A percentile compares a stretch with the other conserved stretches of the same genome.
phyloP scores from a whole-genome alignment of 176 grass and related monocot species.

The Phoenix roebelenii region DNA sequence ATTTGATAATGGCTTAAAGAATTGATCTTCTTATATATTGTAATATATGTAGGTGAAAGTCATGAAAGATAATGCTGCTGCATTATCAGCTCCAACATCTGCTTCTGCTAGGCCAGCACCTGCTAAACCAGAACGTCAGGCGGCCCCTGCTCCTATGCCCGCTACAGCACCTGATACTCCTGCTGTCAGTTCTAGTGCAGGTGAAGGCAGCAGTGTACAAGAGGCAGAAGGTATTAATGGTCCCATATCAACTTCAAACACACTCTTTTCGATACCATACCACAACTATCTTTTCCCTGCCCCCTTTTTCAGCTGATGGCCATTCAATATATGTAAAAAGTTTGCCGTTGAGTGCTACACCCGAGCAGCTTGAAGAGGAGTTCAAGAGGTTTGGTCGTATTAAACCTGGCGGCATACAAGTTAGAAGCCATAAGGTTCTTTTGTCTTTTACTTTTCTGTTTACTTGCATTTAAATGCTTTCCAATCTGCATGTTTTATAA shows the following conservation, averaged over 20 bases:
- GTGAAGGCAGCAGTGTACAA: constrained; percentile 55
- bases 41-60: constrained; percentile 70
- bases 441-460: constrained; percentile 1
- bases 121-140: constrained; percentile 46
- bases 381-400: constrained; percentile 85
- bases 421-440: constrained; percentile 91
- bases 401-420: constrained; percentile 77
- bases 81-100: background rate
- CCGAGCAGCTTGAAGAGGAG: constrained; percentile 69
- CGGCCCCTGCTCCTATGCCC: constrained; percentile 20
- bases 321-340: constrained; percentile 75
- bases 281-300: too few species aligned
- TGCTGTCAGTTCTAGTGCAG: constrained; percentile 38
- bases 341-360: constrained; percentile 60
- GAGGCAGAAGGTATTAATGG: constrained; percentile 61
- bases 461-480: too few species aligned
- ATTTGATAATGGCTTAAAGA: too few species aligned
- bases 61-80: constrained; percentile 46
- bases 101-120: constrained; percentile 34
- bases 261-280: too few species aligned
- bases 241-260: background rate
- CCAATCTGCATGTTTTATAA: background rate
- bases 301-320: constrained; percentile 35
- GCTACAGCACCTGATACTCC: constrained; percentile 35
- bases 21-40: too few species aligned